Base-by-base conservation (phyloP, 495 filamentous ascomycete species). In the Letharia columbiana region DNA sequence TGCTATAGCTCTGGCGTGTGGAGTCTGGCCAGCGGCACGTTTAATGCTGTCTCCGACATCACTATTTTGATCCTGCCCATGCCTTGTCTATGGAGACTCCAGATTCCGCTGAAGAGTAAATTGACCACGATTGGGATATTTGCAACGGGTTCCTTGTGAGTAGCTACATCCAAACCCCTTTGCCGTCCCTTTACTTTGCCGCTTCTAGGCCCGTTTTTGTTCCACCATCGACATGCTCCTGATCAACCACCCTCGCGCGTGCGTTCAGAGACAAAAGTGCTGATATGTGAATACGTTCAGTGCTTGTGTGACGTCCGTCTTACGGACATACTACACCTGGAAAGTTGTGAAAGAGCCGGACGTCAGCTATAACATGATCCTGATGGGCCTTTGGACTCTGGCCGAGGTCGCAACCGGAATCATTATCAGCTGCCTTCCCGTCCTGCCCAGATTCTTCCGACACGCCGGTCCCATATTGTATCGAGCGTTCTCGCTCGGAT, bases 1-100 rank as follows among this genome's bases (percentile, higher is more conserved):
- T 80, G 78, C 49, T 70, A 76, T 52, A 71, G 76, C 42, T 56
- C 57, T 11, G 60, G 69, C 28, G 73, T 71, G 2, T 63, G 64
- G 0, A 73, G 75, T 49, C 12, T 56, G 4, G 66, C 66, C 31
- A 67, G 23, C 7, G 63, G 66, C 13, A 64, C 63, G 12, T 69
- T 65, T 11, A 70, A 72, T 41, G 47, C 66, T 11, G 41, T 68
- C 6, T 63, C 70, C n/a, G 67, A 71, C 39, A 68, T 71, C 31
- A 60, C 60, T 2, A 68, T 71, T 54, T 44, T 71, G 17, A 37
- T 69, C 6, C 60, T 72, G 2, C 68, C 70, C 4, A 70, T 72
- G 54, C 31, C 50, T 4, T 44, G 45, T 2, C 15, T 72, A 1
- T 72, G 70, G 68, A 62, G 40, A 28, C 31, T 72, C 23, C 64